These are phyloP conservation scores for Pseudogymnoascus sp. DNA, from an alignment of 2,329 filamentous ascomycete species.

Conservation along the genomic window DNA sequence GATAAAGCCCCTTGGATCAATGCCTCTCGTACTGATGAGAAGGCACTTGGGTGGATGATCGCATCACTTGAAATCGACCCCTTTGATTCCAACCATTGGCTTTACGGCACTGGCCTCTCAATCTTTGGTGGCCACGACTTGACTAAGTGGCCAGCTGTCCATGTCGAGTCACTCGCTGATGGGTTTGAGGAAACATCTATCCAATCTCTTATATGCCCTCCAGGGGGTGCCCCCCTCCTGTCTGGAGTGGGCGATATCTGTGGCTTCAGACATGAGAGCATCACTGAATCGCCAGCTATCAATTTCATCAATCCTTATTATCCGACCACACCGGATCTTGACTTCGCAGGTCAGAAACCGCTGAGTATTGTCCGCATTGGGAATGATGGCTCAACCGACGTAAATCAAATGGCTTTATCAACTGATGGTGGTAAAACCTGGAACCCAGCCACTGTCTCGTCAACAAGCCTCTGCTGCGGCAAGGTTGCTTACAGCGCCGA, in stretches of 20 bases:
- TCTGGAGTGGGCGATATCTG: constrained; percentile 44
- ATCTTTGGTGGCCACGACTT: constrained; percentile 47
- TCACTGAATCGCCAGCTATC: constrained; percentile 4
- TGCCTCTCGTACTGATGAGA: constrained; percentile 37
- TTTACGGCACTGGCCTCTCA: constrained; percentile 53
- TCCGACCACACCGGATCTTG: constrained; percentile 6
- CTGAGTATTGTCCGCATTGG: constrained; percentile 44
- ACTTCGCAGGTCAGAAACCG: constrained; percentile 22
- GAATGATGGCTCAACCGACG: constrained; percentile 28
- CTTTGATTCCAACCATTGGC: constrained; percentile 50
- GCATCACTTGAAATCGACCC: constrained; percentile 51
- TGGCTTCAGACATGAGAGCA: constrained; percentile 37
- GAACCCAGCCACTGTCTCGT: constrained; percentile 40
- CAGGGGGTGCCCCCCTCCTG: constrained; percentile 43
- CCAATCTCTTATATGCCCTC: constrained; percentile 40
- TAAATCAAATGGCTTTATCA: constrained; percentile 41
- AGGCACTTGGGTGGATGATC: constrained; percentile 52
- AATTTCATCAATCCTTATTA: constrained; percentile 8
- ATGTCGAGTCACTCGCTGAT: constrained; percentile 43
- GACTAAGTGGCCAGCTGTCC: constrained; percentile 44
- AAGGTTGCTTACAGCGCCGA: constrained; percentile 44
- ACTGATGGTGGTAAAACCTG: constrained; percentile 44
- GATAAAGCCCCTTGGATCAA: constrained; percentile 47
- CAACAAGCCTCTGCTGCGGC: constrained; percentile 32
- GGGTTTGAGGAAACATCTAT: constrained; percentile 49